phyloP scores from a whole-genome alignment of 2,329 filamentous ascomycete species.

The Canariomyces notabilis region DNA sequence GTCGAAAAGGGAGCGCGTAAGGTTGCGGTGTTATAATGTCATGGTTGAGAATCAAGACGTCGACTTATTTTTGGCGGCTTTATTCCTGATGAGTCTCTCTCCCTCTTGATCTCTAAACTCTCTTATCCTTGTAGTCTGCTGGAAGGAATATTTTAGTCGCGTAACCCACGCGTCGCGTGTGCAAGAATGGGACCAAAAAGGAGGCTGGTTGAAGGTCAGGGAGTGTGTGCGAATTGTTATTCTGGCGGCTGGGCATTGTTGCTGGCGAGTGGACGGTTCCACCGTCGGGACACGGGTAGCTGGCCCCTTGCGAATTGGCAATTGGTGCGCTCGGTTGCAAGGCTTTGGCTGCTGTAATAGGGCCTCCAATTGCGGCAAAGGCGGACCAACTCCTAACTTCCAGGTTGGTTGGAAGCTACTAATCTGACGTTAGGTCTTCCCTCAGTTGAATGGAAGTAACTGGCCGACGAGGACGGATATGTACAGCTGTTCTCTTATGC shows the following conservation, averaged over 20 bases:
- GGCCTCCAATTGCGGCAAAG: neutral
- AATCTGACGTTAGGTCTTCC: too few species aligned
- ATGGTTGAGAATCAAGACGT: slow-evolving; percentile 7
- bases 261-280: slow-evolving; percentile 13
- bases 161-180: slow-evolving; percentile 2
- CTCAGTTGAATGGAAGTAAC: too few species aligned
- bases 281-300: slow-evolving; percentile 6
- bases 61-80: slow-evolving; percentile 2
- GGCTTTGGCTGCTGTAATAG: slow-evolving; percentile 2
- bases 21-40: slow-evolving; percentile 12
- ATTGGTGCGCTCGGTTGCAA: slow-evolving; percentile 16
- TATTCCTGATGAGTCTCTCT: neutral
- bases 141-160: too few species aligned
- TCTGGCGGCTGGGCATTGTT: slow-evolving; percentile 10
- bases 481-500: too few species aligned
- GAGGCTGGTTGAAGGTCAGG: neutral
- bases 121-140: too few species aligned
- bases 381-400: too few species aligned
- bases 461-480: too few species aligned
- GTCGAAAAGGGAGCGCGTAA: slow-evolving; percentile 1
- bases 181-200: neutral
- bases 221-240: slow-evolving; percentile 1
- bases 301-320: slow-evolving; percentile 2
- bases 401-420: too few species aligned
- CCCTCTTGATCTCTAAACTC: neutral